Percentiles rank a stretch among this genome's conserved stretches.
phyloP scores from a whole-genome alignment of 2,329 filamentous ascomycete species.

The Zasmidium cellare region DNA sequence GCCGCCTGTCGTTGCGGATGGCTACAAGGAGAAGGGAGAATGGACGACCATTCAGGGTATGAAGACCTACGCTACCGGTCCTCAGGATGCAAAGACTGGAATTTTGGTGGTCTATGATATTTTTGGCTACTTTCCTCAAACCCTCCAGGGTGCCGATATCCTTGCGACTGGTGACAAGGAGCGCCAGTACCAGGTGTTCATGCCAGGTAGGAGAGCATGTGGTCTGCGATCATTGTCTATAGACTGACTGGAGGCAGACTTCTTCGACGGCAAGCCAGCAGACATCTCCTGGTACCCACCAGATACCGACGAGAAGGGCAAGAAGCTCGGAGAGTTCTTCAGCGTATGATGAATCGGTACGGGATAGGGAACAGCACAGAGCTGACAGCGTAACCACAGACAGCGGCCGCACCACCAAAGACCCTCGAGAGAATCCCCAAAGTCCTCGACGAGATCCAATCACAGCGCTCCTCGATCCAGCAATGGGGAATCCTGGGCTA shows the following conservation, averaged over 20 bases:
- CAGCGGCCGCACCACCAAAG: slow-evolving; percentile 58
- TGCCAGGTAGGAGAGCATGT: slow-evolving; percentile 54
- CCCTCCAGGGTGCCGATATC: slow-evolving; percentile 64
- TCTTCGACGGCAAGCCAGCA: slow-evolving; percentile 75
- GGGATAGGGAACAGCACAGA: no score
- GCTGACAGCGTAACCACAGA: slow-evolving; percentile 27
- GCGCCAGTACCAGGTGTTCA: slow-evolving; percentile 78
- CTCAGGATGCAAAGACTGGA: slow-evolving; percentile 54
- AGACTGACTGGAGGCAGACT: slow-evolving; percentile 54
- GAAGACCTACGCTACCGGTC: slow-evolving; percentile 62
- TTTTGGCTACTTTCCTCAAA: slow-evolving; percentile 63
- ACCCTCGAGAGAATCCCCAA: slow-evolving; percentile 57
- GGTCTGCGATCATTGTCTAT: neutral
- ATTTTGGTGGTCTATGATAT: slow-evolving; percentile 63
- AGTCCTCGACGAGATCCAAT: slow-evolving; percentile 56
- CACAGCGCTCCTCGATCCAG: slow-evolving; percentile 48
- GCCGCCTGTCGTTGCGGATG: slow-evolving; percentile 49
- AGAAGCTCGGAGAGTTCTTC: slow-evolving; percentile 63
- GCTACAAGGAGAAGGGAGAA: slow-evolving; percentile 59
- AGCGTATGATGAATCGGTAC: no score
- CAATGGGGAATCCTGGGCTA: slow-evolving; percentile 62
- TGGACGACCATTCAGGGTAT: slow-evolving; percentile 61
- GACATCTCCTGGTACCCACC: slow-evolving; percentile 50
- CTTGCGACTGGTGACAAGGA: slow-evolving; percentile 63
- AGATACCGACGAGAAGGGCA: slow-evolving; percentile 59